phyloP scores from a whole-genome alignment of 2,329 filamentous ascomycete genomes.

The Penicillium expansum region DNA sequence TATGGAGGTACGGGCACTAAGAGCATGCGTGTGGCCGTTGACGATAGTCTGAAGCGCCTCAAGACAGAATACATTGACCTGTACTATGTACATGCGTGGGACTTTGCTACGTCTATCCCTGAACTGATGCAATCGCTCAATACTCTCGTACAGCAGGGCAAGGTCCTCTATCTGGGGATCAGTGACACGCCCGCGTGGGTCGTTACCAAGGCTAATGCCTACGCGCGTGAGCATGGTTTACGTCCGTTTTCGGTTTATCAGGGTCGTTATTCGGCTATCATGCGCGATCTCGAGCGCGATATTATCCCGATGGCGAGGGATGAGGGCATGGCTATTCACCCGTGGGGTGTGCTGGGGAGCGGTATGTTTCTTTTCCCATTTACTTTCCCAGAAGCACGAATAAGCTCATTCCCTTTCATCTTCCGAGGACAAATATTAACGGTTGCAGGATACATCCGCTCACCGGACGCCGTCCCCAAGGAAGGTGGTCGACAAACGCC shows the following conservation, averaged over 20 bases:
- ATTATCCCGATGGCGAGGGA: slow-evolving; percentile 64
- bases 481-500: background rate
- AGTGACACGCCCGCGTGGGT: slow-evolving; percentile 68
- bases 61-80: slow-evolving; percentile 40
- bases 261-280: slow-evolving; percentile 59
- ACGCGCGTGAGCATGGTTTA: slow-evolving; percentile 68
- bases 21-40: slow-evolving; percentile 27
- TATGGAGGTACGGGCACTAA: slow-evolving; percentile 41
- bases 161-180: slow-evolving; percentile 67
- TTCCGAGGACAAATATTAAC: background rate
- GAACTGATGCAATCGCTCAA: slow-evolving; percentile 70
- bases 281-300: slow-evolving; percentile 68
- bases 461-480: background rate
- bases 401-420: background rate
- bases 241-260: slow-evolving; percentile 69
- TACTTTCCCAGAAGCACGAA: too few relatives aligned
- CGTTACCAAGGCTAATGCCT: slow-evolving; percentile 49
- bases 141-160: slow-evolving; percentile 57
- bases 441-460: background rate
- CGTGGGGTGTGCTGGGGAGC: slow-evolving; percentile 50
- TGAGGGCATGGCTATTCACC: slow-evolving; percentile 61
- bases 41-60: slow-evolving; percentile 32
- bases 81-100: slow-evolving; percentile 52
- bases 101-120: slow-evolving; percentile 62
- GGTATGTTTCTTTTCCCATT: background rate